Percentiles rank a stretch among this genome's conserved stretches.
Conservation (phyloP, 768 basidiomycete genomes). For the Ephemerocybe angulata region DNA sequence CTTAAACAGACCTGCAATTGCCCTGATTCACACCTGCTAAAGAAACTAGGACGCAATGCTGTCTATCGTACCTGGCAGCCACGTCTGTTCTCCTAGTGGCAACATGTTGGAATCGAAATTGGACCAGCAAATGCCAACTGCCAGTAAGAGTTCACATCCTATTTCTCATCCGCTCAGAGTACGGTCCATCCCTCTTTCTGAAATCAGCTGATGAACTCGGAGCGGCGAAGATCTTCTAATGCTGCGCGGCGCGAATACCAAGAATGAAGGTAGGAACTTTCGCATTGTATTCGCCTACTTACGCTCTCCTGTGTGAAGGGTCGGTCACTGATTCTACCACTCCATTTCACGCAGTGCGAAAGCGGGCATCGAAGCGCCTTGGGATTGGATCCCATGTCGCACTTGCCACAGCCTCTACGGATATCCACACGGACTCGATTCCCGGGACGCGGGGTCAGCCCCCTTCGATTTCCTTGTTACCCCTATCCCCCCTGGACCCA, state of each 20-base stretch:
- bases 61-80: too few relatives aligned
- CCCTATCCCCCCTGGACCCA: constrained; percentile 8
- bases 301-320: background rate
- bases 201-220: background rate
- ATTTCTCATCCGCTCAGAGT: background rate
- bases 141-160: background rate
- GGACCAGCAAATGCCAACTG: background rate
- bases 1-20: too few relatives aligned
- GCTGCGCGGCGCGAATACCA: background rate
- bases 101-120: background rate
- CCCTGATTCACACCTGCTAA: too few relatives aligned
- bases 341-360: background rate
- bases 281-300: background rate
- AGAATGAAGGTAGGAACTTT: background rate
- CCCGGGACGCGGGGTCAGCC: constrained; percentile 5
- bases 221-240: background rate
- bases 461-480: background rate
- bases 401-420: background rate
- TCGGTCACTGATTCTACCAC: background rate
- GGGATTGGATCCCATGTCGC: background rate
- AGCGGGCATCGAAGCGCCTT: background rate
- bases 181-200: background rate
- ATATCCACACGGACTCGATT: background rate
- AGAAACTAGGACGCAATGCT: too few relatives aligned
- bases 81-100: too few relatives aligned